Evolutionary conservation across 108 stramenopile genomes (phyloP), one percentile per base, ranked within the genome.

Genomic region (Pseudonitzschia delicatissima): DNA sequence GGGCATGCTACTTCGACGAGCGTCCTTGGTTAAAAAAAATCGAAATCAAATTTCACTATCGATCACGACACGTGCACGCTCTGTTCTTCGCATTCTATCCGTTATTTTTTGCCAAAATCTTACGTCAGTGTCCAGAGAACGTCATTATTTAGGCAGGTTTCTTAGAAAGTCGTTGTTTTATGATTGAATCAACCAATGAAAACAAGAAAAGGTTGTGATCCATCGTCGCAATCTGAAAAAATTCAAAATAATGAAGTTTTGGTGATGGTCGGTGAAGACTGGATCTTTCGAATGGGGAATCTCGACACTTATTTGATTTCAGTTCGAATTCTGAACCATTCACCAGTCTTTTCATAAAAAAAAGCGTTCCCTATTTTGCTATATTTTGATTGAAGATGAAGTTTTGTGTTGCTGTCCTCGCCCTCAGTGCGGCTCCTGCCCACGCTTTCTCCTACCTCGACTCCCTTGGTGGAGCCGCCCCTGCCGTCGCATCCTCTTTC

Each of bases 361-460:
- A n/a, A n/a, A n/a, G n/a, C n/a, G n/a, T n/a, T n/a, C n/a, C n/a
- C n/a, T n/a, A n/a, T n/a, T n/a, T n/a, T n/a, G n/a, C n/a, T n/a
- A n/a, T n/a, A n/a, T n/a, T n/a, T n/a, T n/a, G n/a, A 48, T 6
- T 39, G 23, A 48, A 48, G 2, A 73, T 73, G 72, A 73, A 73
- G 34, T 73, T 59, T 62, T 64, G 39, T 45, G 52, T 50, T 26
- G 72, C 64, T 21, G 36, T 73, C 55, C 45, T 73, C 20, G 72
- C 72, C 27, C 31, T 73, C n/a, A 33, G 53, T 31, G 64, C 53
- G 34, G 39, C 26, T 9, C 57, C 72, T 12, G 51, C 65, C 37
- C 23, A 37, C 33, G 53, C 71, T 4, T 57, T 73, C 45, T 73
- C 72, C 35, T 73, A 73, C 45, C 57, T 73, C 25, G 67, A 76